Evolutionary conservation across 2,329 filamentous ascomycete species (phyloP), one percentile per base, ranked within the genome.

Genomic region (Claviceps cyperi): DNA sequence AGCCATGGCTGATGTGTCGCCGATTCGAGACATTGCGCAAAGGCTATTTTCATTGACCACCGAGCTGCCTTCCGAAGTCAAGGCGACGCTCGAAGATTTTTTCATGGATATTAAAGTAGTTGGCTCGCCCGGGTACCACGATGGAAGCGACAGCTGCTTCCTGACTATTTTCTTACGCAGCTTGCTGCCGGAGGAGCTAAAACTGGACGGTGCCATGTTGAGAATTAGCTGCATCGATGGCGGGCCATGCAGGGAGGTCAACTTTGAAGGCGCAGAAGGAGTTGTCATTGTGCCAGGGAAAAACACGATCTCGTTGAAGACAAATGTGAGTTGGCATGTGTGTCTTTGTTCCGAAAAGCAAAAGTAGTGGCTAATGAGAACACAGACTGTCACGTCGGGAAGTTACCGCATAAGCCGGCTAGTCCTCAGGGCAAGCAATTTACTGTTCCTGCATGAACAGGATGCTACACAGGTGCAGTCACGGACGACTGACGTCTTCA

Each of bases 391-490:
- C 36, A 77, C 86, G 3, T 78, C 83, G 21, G 89, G 89, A 1
- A 77, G 76, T 24, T 96, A 88, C 59, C 76, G 81, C 51, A 76
- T 92, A 43, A 85, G 89, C 57, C 80, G 81, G 55, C 71, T 95
- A 38, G 74, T 79, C 14, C 64, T 96, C 22, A 67, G 72, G 22
- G 73, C 78, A 5, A 77, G 72, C 44, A 86, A 84, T 43, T 68
- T 91, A 2, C 65, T 73, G 22, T 75, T 91, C 32, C 70, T 78
- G 41, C 80, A 84, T 56, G 83, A 88, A 49, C 73, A 80, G 2
- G 74, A 80, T 48, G 62, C 66, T 3, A 72, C 70, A 36, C 68
- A 74, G n/a, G 62, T 73, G 8, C 58, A 67, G 1, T 66, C 73
- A 3, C 72, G 67, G 22, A 64, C 71, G 3, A 62, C 69, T 1